These are phyloP conservation scores for Babesia caballi DNA, from an alignment of 169 alveolate species.

Conservation along the genomic window DNA sequence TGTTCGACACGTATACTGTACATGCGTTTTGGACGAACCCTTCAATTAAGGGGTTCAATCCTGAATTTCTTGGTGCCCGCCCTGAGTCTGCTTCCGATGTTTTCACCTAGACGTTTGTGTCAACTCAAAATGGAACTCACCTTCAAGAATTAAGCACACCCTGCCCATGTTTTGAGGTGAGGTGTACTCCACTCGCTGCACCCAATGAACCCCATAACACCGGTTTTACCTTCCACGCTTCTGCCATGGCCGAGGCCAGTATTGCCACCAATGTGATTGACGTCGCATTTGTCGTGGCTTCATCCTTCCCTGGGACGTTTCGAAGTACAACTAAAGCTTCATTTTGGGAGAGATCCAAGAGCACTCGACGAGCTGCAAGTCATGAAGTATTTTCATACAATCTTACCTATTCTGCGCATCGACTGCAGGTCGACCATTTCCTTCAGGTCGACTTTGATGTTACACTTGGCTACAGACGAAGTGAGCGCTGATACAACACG, in stretches of 20 bases:
- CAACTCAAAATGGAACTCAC: slow-evolving; percentile 7
- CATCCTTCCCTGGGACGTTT: slow-evolving; percentile 85
- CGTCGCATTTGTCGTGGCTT: slow-evolving; percentile 79
- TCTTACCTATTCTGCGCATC: slow-evolving; percentile 56
- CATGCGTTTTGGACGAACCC: neutral
- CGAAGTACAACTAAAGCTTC: slow-evolving; percentile 78
- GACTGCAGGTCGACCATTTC: slow-evolving; percentile 55
- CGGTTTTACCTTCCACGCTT: slow-evolving; percentile 78
- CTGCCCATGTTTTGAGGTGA: slow-evolving; percentile 82
- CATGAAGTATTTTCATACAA: neutral
- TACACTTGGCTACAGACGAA: slow-evolving; percentile 42
- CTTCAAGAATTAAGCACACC: slow-evolving; percentile 79
- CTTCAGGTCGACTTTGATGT: slow-evolving; percentile 30
- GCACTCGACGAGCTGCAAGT: slow-evolving; percentile 71
- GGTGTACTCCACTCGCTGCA: slow-evolving; percentile 74
- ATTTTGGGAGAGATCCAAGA: slow-evolving; percentile 74
- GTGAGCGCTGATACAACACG: too few species aligned
- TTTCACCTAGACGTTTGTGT: slow-evolving; percentile 70
- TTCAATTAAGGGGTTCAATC: slow-evolving; percentile 81
- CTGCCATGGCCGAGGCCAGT: slow-evolving; percentile 83
- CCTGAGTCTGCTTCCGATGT: slow-evolving; percentile 81
- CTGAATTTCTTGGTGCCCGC: slow-evolving; percentile 83
- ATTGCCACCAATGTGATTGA: slow-evolving; percentile 82
- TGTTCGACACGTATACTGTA: too few species aligned
- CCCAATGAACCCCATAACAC: neutral